These are phyloP conservation scores for Cercospora zeae-maydis DNA, from an alignment of 2,329 filamentous ascomycete species.

Conservation along the genomic window DNA sequence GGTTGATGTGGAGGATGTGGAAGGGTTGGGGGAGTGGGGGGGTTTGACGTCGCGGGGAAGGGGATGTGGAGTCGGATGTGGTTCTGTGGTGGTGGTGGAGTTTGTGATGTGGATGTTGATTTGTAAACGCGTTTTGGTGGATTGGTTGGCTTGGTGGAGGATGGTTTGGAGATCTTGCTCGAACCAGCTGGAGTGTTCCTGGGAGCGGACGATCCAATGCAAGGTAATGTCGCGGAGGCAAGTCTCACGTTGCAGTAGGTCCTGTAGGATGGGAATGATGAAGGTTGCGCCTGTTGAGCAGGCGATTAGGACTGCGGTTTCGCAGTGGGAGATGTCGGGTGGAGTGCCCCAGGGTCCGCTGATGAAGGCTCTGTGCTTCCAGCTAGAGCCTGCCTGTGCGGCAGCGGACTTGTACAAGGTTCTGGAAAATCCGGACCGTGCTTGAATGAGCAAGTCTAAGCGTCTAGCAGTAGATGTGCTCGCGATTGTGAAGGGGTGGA, in stretches of 20 bases:
- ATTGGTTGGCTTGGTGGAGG: slow-evolving; percentile 15
- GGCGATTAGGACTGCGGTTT: slow-evolving; percentile 58
- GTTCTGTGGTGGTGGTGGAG: not conserved
- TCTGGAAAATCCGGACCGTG: slow-evolving; percentile 31
- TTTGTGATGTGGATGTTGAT: slow-evolving; percentile 54
- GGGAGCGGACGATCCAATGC: slow-evolving; percentile 32
- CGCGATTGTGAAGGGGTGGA: slow-evolving; percentile 61
- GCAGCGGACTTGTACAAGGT: slow-evolving; percentile 28
- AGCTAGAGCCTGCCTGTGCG: not conserved
- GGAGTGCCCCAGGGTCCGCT: slow-evolving; percentile 34
- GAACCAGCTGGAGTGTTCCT: slow-evolving; percentile 29
- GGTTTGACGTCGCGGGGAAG: not conserved
- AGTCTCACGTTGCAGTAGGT: slow-evolving; percentile 46
- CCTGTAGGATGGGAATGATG: slow-evolving; percentile 54
- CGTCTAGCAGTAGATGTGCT: slow-evolving; percentile 41
- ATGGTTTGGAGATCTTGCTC: slow-evolving; percentile 16
- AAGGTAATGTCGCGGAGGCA: slow-evolving; percentile 29
- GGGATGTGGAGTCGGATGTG: not conserved
- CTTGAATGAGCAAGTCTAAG: slow-evolving; percentile 31
- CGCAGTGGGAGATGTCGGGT: slow-evolving; percentile 53
- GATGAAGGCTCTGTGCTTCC: slow-evolving; percentile 26
- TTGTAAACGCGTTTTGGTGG: slow-evolving; percentile 45
- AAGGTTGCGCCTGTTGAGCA: slow-evolving; percentile 60
- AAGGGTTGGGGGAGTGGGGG: not conserved
- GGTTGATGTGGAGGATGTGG: not conserved